Evolutionary conservation across 2,329 filamentous ascomycete genomes (phyloP).

Genomic region (Davidsoniella neocaledoniae): DNA sequence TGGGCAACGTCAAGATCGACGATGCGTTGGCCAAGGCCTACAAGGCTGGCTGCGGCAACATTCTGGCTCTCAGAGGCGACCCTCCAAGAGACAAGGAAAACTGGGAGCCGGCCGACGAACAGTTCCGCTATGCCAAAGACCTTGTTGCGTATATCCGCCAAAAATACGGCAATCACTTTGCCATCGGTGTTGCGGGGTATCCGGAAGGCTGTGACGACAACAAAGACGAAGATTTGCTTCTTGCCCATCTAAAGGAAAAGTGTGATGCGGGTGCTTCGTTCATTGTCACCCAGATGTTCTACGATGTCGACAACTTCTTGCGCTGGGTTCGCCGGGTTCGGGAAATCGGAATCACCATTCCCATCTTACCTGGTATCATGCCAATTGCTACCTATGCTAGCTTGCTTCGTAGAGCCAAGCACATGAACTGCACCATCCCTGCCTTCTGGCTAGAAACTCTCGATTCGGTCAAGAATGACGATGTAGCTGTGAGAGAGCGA

Average conservation of each 20-base stretch:
- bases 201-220: conserved; percentile 93
- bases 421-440: conserved; percentile 77
- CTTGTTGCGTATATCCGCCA: conserved; percentile 69
- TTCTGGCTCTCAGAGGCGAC: conserved; percentile 81
- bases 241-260: conserved; percentile 93
- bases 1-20: conserved; percentile 85
- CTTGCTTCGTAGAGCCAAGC: conserved; percentile 76
- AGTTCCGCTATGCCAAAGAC: conserved; percentile 85
- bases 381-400: conserved; percentile 82
- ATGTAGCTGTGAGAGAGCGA: conserved; percentile 76
- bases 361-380: conserved; percentile 79
- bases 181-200: conserved; percentile 94
- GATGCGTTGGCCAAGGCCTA: conserved; percentile 76
- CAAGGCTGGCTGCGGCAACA: conserved; percentile 93
- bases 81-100: conserved; percentile 86
- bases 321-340: conserved; percentile 79
- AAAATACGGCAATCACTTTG: conserved; percentile 60
- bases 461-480: conserved; percentile 92
- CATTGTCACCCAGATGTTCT: conserved; percentile 98
- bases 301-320: conserved; percentile 90
- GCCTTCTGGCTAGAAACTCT: conserved; percentile 63
- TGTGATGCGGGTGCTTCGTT: conserved; percentile 87
- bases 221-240: conserved; percentile 63
- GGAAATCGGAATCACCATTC: conserved; percentile 64
- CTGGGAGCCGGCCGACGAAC: conserved; percentile 75